These are phyloP conservation scores for Candida nanaspora DNA, from an alignment of 805 yeast genomes.

Conservation along the genomic window DNA sequence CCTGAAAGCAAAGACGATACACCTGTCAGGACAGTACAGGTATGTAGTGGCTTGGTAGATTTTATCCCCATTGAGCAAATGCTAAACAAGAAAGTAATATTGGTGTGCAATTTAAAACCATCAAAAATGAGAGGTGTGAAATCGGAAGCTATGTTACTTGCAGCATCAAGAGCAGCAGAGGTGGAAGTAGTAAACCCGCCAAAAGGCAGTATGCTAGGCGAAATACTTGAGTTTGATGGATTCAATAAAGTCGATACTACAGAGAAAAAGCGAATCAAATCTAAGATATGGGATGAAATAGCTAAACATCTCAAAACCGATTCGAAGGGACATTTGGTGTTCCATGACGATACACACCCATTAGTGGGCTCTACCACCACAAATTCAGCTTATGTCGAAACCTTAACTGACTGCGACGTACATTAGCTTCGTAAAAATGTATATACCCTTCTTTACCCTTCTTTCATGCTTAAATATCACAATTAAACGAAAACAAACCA, in stretches of 20 bases:
- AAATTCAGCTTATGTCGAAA: background rate
- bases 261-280: constrained; percentile 23
- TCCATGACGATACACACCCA: constrained; percentile 1
- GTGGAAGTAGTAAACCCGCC: constrained; percentile 48
- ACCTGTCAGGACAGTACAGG: constrained; percentile 23
- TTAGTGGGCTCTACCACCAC: background rate
- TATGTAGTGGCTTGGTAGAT: constrained; percentile 55
- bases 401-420: background rate
- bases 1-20: background rate
- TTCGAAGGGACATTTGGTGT: constrained; percentile 24
- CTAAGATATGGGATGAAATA: constrained; percentile 29
- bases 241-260: constrained; percentile 5
- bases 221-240: constrained; percentile 29
- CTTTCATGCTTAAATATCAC: too few species aligned
- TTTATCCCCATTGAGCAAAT: constrained; percentile 33
- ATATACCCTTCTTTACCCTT: too few species aligned
- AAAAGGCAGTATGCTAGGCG: constrained; percentile 28
- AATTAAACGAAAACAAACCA: too few species aligned
- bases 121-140: constrained; percentile 55
- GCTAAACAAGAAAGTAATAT: constrained; percentile 36
- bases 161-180: constrained; percentile 31
- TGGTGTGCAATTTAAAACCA: constrained; percentile 52
- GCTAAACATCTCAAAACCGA: constrained; percentile 25
- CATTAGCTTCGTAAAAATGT: too few species aligned
- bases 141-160: constrained; percentile 62